A percentile compares a stretch with the other conserved stretches of the same genome.
Evolutionary conservation across 2,329 filamentous ascomycete species (phyloP).

Genomic region (Coniochaeta ligniaria): DNA sequence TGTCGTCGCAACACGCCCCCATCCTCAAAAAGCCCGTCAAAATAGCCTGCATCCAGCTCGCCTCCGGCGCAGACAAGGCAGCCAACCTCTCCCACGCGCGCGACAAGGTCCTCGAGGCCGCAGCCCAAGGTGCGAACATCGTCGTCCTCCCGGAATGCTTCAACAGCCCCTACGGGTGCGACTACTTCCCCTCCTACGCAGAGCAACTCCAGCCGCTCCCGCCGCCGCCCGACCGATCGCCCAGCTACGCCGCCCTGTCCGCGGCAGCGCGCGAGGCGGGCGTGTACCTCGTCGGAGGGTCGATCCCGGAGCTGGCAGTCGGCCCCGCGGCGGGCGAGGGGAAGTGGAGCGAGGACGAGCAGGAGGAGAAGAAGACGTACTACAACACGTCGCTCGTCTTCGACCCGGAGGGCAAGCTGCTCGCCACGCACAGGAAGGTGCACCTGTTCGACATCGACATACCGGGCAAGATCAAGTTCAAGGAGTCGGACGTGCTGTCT

Average conservation of each 20-base stretch:
- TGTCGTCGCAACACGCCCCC: constrained; percentile 17
- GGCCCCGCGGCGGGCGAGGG: constrained; percentile 24
- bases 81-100: constrained; percentile 78
- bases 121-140: constrained; percentile 68
- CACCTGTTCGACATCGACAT: constrained; percentile 98
- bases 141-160: constrained; percentile 97
- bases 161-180: constrained; percentile 91
- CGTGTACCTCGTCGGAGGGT: constrained; percentile 82
- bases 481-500: constrained; percentile 81
- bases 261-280: constrained; percentile 71
- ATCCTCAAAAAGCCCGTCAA: constrained; percentile 71
- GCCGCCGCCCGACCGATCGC: constrained; percentile 61
- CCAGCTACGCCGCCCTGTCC: constrained; percentile 79
- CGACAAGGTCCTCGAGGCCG: constrained; percentile 75
- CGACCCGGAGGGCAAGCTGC: constrained; percentile 64
- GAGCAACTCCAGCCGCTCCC: constrained; percentile 77
- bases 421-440: constrained; percentile 88
- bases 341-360: constrained; percentile 1
- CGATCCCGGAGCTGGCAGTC: constrained; percentile 69
- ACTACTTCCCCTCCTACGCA: constrained; percentile 87
- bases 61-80: constrained; percentile 74
- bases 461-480: constrained; percentile 86
- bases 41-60: constrained; percentile 75
- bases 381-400: constrained; percentile 92
- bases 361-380: constrained; percentile 50